These are phyloP conservation scores for Dorcoceras hygrometricum DNA, from an alignment of 257 asterid genomes.

Conservation along the genomic window DNA sequence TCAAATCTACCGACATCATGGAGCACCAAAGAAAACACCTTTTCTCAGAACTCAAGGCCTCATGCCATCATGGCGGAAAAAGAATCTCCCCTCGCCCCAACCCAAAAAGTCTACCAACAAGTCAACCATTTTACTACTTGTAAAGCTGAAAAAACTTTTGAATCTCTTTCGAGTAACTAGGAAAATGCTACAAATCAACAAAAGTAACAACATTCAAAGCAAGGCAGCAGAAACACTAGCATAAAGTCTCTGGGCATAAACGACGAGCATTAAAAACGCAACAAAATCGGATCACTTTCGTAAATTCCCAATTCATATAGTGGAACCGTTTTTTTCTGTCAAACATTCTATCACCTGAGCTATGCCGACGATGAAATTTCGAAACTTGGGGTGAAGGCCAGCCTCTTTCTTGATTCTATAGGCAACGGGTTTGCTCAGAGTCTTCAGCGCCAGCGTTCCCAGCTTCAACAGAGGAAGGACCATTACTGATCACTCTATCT, in stretches of 20 bases:
- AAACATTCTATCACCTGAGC: slow-evolving; percentile 62
- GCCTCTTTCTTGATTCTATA: slow-evolving; percentile 72
- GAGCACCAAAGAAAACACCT: neutral
- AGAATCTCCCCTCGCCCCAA: neutral
- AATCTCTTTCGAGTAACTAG: neutral
- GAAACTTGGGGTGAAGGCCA: slow-evolving; percentile 77
- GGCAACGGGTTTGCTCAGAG: slow-evolving; percentile 89
- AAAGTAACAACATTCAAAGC: slow-evolving; percentile 17
- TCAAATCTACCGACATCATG: neutral
- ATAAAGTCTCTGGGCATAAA: neutral
- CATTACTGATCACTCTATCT: slow-evolving; percentile 38
- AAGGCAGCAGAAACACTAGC: slow-evolving; percentile 14
- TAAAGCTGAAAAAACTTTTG: neutral
- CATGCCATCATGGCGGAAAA: neutral
- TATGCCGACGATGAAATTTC: slow-evolving; percentile 57
- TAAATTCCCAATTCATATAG: slow-evolving; percentile 10
- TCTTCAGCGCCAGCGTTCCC: slow-evolving; percentile 89
- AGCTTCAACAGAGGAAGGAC: slow-evolving; percentile 81
- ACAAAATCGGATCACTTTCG: slow-evolving; percentile 2
- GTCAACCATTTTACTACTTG: neutral
- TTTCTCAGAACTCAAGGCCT: neutral
- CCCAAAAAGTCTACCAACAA: neutral
- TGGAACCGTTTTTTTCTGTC: slow-evolving; percentile 5
- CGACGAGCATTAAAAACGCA: neutral
- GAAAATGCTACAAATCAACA: slow-evolving; percentile 19